Evolutionary conservation across 768 basidiomycete species (phyloP).

Genomic region (Phanerochaete sordida): DNA sequence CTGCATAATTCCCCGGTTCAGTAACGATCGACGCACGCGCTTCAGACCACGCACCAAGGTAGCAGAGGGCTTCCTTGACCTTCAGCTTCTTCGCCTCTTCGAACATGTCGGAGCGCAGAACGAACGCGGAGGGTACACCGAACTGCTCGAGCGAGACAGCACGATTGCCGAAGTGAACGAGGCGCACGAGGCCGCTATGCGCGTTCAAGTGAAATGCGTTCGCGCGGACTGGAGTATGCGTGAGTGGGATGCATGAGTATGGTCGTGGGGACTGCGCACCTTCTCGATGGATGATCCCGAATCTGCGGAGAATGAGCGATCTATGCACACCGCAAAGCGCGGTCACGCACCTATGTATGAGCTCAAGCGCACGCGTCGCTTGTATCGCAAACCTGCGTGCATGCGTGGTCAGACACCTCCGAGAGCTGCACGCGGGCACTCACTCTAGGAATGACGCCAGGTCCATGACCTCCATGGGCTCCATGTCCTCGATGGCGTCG

Average conservation of each 20-base stretch:
- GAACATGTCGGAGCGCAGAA: conserved; percentile 45
- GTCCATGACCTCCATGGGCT: conserved; percentile 70
- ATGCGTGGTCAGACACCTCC: neutral
- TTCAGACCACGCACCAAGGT: conserved; percentile 34
- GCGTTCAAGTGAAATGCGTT: conserved; percentile 75
- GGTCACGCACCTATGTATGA: conserved; percentile 40
- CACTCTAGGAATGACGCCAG: conserved; percentile 74
- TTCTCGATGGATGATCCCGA: conserved; percentile 67
- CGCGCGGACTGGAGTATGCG: conserved; percentile 52
- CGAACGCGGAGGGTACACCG: conserved; percentile 68
- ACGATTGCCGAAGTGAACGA: conserved; percentile 75
- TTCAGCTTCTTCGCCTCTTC: conserved; percentile 64
- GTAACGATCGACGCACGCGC: neutral
- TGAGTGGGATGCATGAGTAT: neutral
- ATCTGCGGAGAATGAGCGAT: conserved; percentile 28
- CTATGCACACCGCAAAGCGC: neutral
- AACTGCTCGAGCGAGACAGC: conserved; percentile 68
- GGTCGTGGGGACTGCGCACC: conserved; percentile 29
- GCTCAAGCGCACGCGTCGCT: conserved; percentile 67
- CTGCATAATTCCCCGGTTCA: conserved; percentile 19
- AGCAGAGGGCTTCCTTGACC: conserved; percentile 73
- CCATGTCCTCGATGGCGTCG: conserved; percentile 48
- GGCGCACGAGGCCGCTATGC: conserved; percentile 63
- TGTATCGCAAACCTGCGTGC: conserved; percentile 66
- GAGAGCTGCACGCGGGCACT: conserved; percentile 16